These are phyloP conservation scores for Trichoderma simmonsii DNA, from an alignment of 2,329 filamentous ascomycete species.

Conservation along the genomic window DNA sequence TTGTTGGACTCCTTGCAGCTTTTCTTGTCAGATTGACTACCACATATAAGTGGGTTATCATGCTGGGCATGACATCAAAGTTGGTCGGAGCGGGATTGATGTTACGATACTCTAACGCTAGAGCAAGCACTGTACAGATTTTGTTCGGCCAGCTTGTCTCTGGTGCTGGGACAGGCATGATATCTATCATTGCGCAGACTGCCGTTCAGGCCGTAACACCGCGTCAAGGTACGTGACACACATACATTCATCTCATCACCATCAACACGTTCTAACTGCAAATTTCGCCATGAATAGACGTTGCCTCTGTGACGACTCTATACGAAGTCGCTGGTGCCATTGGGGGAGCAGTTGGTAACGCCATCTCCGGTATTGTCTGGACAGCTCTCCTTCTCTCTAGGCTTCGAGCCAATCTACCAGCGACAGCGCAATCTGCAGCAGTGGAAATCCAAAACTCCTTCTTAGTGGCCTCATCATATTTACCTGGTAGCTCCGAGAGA, in stretches of 20 bases:
- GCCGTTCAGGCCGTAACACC: not conserved
- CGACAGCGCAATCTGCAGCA: not conserved
- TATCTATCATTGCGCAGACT: not conserved
- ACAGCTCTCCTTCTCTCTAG: not conserved
- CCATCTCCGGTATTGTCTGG: not conserved
- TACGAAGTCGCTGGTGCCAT: not conserved
- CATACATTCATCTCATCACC: not conserved
- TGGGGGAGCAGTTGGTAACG: not conserved
- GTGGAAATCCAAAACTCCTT: not conserved
- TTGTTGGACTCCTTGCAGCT: not conserved
- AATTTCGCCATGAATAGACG: not conserved
- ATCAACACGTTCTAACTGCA: not conserved
- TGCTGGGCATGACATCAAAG: not conserved
- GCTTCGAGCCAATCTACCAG: not conserved
- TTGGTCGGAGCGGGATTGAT: not conserved
- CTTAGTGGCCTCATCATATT: not conserved
- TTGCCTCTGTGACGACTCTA: not conserved
- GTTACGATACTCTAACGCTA: not conserved
- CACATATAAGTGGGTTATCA: not conserved
- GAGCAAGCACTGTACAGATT: not conserved
- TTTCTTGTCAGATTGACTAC: not conserved
- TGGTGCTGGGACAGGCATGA: not conserved
- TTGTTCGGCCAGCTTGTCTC: not conserved
- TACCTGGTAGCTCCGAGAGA: not conserved
- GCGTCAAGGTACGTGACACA: not conserved